A percentile compares a stretch with the other conserved stretches of the same genome.
Evolutionary conservation across 768 basidiomycete species (phyloP).

Genomic region (Hemileccinum impolitum): DNA sequence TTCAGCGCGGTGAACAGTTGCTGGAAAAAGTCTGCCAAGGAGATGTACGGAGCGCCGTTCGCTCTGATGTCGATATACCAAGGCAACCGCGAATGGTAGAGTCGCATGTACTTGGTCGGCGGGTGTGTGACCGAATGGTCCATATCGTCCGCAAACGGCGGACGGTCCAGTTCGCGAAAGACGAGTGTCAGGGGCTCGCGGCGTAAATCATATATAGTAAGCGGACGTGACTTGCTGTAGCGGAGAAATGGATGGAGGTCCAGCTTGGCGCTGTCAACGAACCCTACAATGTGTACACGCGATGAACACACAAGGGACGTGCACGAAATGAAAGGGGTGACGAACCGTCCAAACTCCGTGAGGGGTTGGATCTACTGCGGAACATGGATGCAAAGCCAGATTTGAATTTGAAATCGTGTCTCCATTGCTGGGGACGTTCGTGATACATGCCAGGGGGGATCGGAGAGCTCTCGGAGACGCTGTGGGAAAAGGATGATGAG

Average conservation of each 20-base stretch:
- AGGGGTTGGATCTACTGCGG: constrained; percentile 17
- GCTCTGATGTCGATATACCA: constrained; percentile 64
- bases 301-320: neutral
- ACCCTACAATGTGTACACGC: constrained; percentile 7
- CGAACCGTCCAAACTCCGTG: constrained; percentile 19
- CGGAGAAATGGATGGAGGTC: constrained; percentile 22
- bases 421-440: constrained; percentile 29
- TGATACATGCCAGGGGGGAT: constrained; percentile 10
- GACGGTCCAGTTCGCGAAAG: constrained; percentile 45
- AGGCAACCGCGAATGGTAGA: constrained; percentile 55
- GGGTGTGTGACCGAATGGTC: constrained; percentile 53
- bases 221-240: constrained; percentile 30
- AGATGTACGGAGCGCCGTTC: constrained; percentile 47
- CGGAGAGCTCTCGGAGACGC: constrained; percentile 11
- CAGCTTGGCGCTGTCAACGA: constrained; percentile 26
- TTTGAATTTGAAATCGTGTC: constrained; percentile 32
- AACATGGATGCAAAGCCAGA: constrained; percentile 30
- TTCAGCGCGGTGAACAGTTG: constrained; percentile 44
- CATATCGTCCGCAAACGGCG: constrained; percentile 47
- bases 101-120: constrained; percentile 46
- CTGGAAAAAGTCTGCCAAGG: constrained; percentile 51
- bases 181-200: constrained; percentile 35
- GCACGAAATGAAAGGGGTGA: neutral
- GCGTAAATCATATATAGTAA: constrained; percentile 52
- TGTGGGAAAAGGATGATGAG: constrained; percentile 22